Evolutionary conservation across 192 early-diverging fungal genomes (phyloP), one percentile per base, ranked within the genome.

Genomic region (Rhizoclosmatium sp.): DNA sequence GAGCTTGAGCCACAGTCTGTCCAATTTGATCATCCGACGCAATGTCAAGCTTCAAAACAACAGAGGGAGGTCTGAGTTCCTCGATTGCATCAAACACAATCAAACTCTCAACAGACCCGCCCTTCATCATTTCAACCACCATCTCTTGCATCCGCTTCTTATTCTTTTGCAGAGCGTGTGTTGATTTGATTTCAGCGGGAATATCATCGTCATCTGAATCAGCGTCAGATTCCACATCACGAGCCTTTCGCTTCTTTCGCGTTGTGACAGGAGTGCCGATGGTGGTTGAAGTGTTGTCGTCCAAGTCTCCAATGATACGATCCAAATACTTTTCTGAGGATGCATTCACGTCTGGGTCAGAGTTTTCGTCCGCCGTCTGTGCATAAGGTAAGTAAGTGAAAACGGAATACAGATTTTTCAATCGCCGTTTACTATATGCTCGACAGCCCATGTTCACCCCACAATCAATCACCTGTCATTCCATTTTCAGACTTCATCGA

Each of bases 41-140:
- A 23, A 10, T 9, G 12, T 46, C 66, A 40, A 68, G 23, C 12
- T 68, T 12, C 40, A 47, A n/a, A 10, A 44, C 19, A 47, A 10
- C 46, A 23, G 7, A 12, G 14, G 19, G 40, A 47, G 45, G 12
- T 9, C 2, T 68, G 41, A 62, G 10, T 21, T 62, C 65, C 44
- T 67, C 39, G 9, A 39, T 16, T 39, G 14, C 48, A 47, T 76
- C 75, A 56, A 65, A 65, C 47, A 76, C 4, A 4, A 76, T 23
- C 21, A 76, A 14, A 10, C n/a, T 19, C 16, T 76, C 75, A 9
- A 76, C 47, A 54, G 65, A 19, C 10, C 58, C 69, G 9, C 14
- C 60, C 65, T 76, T 76, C 47, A 67, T 41, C 42, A 12, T n/a
- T 16, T 76, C 75, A 45, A 76, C 16, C 16, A 76, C 62, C 16